Evolutionary conservation across 2,329 filamentous ascomycete genomes (phyloP).

Genomic region (Pseudogymnoascus verrucosus): DNA sequence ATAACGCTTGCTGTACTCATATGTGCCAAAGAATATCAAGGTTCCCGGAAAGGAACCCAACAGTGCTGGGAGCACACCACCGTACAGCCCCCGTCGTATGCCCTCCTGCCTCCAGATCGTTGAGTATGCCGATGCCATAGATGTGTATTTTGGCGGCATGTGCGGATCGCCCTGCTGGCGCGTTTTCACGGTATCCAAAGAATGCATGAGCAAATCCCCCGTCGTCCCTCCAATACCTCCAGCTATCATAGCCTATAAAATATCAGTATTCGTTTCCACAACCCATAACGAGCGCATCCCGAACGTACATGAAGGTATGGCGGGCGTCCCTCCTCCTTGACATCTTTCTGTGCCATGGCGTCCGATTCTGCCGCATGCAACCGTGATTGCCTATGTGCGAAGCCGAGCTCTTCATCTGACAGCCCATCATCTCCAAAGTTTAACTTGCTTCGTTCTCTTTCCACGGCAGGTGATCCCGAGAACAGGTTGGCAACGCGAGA

Average conservation of each 20-base stretch:
- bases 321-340: conserved; percentile 46
- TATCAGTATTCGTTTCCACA: conserved; percentile 16
- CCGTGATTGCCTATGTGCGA: conserved; percentile 27
- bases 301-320: conserved; percentile 55
- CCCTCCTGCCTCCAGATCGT: conserved; percentile 93
- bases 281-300: conserved; percentile 9
- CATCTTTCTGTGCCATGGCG: conserved; percentile 26
- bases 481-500: conserved; percentile 46
- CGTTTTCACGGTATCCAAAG: conserved; percentile 96
- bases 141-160: conserved; percentile 85
- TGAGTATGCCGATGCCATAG: conserved; percentile 81
- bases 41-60: conserved; percentile 90
- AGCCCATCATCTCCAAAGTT: conserved; percentile 31
- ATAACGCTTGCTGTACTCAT: conserved; percentile 87
- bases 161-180: conserved; percentile 94
- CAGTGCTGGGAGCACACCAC: conserved; percentile 86
- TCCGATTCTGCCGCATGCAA: conserved; percentile 18
- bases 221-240: conserved; percentile 88
- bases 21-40: conserved; percentile 89
- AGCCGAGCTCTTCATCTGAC: conserved; percentile 23
- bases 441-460: conserved; percentile 21
- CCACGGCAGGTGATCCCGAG: conserved; percentile 30
- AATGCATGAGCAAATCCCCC: conserved; percentile 98
- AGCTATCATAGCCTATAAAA: conserved; percentile 76
- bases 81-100: conserved; percentile 75